Evolutionary conservation across 169 alveolate species (phyloP).

Genomic region (Plasmodium vivax): DNA sequence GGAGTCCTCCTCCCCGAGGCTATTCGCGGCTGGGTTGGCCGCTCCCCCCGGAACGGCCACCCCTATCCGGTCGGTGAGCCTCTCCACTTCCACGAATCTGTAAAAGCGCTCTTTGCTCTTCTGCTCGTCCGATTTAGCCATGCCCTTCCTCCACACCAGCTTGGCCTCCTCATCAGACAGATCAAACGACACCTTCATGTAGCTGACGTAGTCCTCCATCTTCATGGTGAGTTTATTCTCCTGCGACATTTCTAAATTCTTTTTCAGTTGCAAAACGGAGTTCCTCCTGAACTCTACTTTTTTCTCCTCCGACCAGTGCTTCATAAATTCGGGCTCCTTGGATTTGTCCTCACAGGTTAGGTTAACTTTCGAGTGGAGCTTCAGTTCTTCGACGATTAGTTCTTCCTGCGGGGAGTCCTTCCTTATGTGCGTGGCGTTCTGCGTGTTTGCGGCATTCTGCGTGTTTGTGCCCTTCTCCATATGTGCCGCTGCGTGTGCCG

Average conservation of each 20-base stretch:
- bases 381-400: slow-evolving; percentile 35
- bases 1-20: not conserved
- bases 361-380: slow-evolving; percentile 35
- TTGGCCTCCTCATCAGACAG: slow-evolving; percentile 67
- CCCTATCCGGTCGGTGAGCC: slow-evolving; percentile 45
- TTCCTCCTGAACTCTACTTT: slow-evolving; percentile 67
- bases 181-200: slow-evolving; percentile 62
- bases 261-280: slow-evolving; percentile 54
- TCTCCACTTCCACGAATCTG: slow-evolving; percentile 50
- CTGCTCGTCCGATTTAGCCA: slow-evolving; percentile 38
- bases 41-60: not conserved
- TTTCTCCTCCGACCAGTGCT: slow-evolving; percentile 74
- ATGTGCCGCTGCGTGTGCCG: too few relatives aligned
- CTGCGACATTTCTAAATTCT: slow-evolving; percentile 54
- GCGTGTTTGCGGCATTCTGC: too few relatives aligned
- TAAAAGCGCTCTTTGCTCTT: slow-evolving; percentile 47
- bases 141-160: slow-evolving; percentile 44
- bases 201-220: slow-evolving; percentile 51
- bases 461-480: too few relatives aligned
- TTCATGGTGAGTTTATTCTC: slow-evolving; percentile 57
- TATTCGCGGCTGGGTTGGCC: not conserved
- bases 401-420: slow-evolving; percentile 46
- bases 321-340: slow-evolving; percentile 71
- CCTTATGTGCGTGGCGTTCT: slow-evolving; percentile 2
- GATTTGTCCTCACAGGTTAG: slow-evolving; percentile 67